These are phyloP conservation scores for Salix udensis DNA, from an alignment of 345 rosid genomes.

Conservation along the genomic window DNA sequence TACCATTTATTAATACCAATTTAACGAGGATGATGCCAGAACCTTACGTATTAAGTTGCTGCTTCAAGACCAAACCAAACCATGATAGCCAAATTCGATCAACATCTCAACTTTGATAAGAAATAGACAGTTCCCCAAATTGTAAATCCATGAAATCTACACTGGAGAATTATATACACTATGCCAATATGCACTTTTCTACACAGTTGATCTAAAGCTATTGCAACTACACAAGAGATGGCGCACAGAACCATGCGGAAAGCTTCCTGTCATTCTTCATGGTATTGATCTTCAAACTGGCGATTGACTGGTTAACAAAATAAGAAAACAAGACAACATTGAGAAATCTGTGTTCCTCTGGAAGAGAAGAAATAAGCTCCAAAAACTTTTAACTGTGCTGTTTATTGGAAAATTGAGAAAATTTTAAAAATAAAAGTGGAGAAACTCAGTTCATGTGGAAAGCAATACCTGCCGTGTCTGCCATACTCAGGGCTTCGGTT, in stretches of 20 bases:
- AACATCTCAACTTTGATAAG: background rate
- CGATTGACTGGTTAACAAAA: slow-evolving; percentile 50
- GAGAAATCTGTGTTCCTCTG: background rate
- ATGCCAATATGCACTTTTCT: background rate
- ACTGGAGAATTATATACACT: background rate
- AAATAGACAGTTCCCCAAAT: background rate
- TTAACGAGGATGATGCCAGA: background rate
- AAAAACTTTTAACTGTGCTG: background rate
- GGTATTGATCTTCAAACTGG: slow-evolving; percentile 60
- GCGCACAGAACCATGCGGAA: background rate
- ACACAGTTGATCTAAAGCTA: slow-evolving; percentile 13
- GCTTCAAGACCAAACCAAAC: background rate
- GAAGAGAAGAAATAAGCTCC: background rate
- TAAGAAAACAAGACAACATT: background rate
- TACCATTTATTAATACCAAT: background rate
- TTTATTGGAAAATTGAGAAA: background rate
- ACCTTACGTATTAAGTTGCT: too few species aligned
- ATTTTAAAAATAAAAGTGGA: too few species aligned
- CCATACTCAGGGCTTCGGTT: slow-evolving; percentile 46
- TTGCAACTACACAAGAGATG: background rate
- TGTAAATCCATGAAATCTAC: background rate
- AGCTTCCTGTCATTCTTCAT: slow-evolving; percentile 20
- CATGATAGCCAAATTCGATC: background rate
- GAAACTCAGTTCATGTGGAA: background rate
- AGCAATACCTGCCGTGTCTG: slow-evolving; percentile 60